Evolutionary conservation across 805 yeast genomes (phyloP), one percentile per base, ranked within the genome.

Genomic region (Metschnikowia sp.): DNA sequence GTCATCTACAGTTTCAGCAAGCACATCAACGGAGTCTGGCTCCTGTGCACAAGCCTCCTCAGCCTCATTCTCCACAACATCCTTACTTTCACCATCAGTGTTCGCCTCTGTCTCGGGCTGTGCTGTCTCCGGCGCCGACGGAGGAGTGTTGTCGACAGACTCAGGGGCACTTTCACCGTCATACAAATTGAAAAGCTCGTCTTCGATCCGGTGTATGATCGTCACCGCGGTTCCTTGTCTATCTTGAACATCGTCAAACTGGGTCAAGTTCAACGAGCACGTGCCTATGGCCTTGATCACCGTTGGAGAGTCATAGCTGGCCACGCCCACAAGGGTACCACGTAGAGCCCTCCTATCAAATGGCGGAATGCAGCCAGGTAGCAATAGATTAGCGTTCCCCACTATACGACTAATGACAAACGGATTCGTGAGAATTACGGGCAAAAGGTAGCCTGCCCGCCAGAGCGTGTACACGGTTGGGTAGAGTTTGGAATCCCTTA

Each of bases 341-440:
- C 65, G 66, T 3, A 52, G 56, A 5, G 78, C 70, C 4, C 75
- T 55, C 0, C 53, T 38, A 40, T 84, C 87, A 56, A 86, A 83
- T 2, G 84, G 84, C 0, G 81, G 79, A 4, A 76, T 59, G 5
- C 82, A 76, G 0, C 95, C 95, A 3, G 90, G 86, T 32, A 85
- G 70, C 90, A 86, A 86, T 52, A 87, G 65, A 56, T 86, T 78
- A 0, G 98, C 97, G 10, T 97, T 97, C 48, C 79, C 80, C 31
- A 74, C 68, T n/a, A 90, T 66, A 10, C 81, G 79, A 41, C 78
- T 83, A 13, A 92, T 74, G 2, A 92, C 96, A 54, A 76, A 79
- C 10, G 79, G 78, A 60, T 88, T 90, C 0, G 97, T 91, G 48
- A 70, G 66, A 3, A 91, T 79, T 0, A 76, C 61, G 0, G 96